Conservation (phyloP, 495 filamentous ascomycete species). For the Mycothermus thermophilus region DNA sequence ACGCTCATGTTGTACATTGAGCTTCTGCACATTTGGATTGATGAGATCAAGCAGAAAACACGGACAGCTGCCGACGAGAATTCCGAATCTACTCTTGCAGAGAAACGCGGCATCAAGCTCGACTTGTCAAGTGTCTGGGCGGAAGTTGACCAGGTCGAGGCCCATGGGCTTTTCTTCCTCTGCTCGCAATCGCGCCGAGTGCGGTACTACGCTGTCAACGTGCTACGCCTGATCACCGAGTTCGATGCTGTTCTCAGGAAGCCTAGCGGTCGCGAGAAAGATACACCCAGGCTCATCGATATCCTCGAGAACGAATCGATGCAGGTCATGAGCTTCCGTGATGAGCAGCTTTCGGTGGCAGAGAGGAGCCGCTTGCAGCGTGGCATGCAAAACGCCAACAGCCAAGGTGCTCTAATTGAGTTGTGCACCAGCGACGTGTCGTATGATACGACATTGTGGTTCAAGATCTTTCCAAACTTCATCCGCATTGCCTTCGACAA, state of each 20-base stretch:
- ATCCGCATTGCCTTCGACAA: constrained; percentile 81
- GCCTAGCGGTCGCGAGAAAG: constrained; percentile 38
- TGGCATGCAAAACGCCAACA: constrained; percentile 71
- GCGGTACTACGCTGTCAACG: constrained; percentile 78
- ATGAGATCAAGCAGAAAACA: constrained; percentile 81
- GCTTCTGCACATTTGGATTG: constrained; percentile 88
- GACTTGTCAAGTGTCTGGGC: constrained; percentile 78
- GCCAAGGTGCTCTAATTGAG: constrained; percentile 77
- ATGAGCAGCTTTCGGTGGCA: constrained; percentile 80
- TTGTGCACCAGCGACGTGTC: constrained; percentile 91
- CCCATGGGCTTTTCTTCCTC: constrained; percentile 94
- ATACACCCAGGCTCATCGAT: constrained; percentile 59
- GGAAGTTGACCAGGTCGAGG: constrained; percentile 92
- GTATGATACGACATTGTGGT: constrained; percentile 91
- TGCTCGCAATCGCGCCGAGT: constrained; percentile 90
- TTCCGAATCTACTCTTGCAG: constrained; percentile 41
- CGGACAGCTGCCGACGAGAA: constrained; percentile 54
- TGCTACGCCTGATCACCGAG: constrained; percentile 80
- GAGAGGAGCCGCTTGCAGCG: constrained; percentile 87
- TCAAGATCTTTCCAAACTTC: constrained; percentile 93
- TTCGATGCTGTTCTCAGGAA: constrained; percentile 84
- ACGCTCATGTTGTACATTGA: constrained; percentile 89
- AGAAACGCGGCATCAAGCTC: constrained; percentile 55
- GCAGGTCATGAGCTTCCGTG: constrained; percentile 80
- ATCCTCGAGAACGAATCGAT: constrained; percentile 84